Evolutionary conservation across 2,329 filamentous ascomycete genomes (phyloP).

Genomic region (Calonectria henricotiae): DNA sequence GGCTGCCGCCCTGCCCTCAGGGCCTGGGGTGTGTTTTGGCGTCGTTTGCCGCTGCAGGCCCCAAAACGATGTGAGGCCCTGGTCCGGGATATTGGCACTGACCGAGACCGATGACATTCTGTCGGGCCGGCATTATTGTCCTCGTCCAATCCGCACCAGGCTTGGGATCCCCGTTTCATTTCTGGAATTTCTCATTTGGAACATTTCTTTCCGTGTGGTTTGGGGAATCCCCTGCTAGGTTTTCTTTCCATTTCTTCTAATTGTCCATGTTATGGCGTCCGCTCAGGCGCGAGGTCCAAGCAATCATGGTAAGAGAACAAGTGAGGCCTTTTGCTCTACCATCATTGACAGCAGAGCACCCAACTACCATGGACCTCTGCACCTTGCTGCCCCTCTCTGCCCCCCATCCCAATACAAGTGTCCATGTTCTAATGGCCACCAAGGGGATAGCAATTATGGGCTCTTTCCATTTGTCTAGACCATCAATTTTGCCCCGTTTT

Average conservation of each 20-base stretch:
- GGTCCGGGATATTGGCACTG: conserved; percentile 22
- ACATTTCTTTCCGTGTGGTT: conserved; percentile 16
- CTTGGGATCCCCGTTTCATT: conserved; percentile 25
- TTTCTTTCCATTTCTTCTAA: neutral
- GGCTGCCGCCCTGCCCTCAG: conserved; percentile 16
- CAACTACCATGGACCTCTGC: conserved; percentile 4
- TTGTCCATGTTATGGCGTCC: neutral
- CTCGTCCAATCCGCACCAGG: conserved; percentile 10
- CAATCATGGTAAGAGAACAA: neutral
- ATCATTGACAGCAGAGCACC: conserved; percentile 1
- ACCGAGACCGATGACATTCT: conserved; percentile 28
- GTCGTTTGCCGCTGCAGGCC: conserved; percentile 18
- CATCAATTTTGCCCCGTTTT: conserved; percentile 25
- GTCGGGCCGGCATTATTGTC: conserved; percentile 17
- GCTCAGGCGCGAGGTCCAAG: neutral
- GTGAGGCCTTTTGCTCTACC: conserved; percentile 2
- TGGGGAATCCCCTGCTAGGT: neutral
- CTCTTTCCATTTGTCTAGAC: conserved; percentile 17
- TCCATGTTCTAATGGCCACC: conserved; percentile 20
- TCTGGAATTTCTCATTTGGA: conserved; percentile 25
- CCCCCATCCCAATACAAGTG: conserved; percentile 12
- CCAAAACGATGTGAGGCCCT: conserved; percentile 20
- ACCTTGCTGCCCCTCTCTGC: conserved; percentile 12
- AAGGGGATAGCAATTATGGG: conserved; percentile 23
- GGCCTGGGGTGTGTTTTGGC: conserved; percentile 23